These are phyloP conservation scores for Pseudonitzschia multiseries DNA, from an alignment of 108 stramenopile genomes.

Conservation along the genomic window DNA sequence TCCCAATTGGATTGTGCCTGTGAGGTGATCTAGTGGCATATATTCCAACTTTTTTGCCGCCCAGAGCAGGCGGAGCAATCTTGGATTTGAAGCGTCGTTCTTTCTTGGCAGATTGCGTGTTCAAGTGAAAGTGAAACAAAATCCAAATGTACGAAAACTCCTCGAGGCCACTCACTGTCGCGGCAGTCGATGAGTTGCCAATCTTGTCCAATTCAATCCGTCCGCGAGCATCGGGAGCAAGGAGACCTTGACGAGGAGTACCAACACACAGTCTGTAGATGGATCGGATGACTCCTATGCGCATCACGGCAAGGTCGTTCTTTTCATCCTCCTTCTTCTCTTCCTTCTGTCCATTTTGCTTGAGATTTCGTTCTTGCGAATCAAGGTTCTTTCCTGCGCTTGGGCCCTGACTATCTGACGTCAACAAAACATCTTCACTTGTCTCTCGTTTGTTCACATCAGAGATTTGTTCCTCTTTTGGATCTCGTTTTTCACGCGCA, in stretches of 20 bases:
- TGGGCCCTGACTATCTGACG: neutral
- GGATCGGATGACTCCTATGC: constrained; percentile 71
- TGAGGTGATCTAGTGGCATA: constrained; percentile 97
- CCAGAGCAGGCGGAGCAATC: constrained; percentile 81
- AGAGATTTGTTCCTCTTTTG: neutral
- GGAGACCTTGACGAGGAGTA: constrained; percentile 87
- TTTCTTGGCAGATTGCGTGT: constrained; percentile 67
- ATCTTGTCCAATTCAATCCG: constrained; percentile 55
- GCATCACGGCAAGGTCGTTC: constrained; percentile 37
- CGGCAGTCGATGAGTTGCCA: constrained; percentile 37
- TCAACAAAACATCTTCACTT: neutral
- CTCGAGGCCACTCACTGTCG: constrained; percentile 60
- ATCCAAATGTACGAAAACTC: constrained; percentile 93
- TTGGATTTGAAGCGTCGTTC: constrained; percentile 62
- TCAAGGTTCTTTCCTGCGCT: neutral
- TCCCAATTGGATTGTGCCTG: constrained; percentile 93
- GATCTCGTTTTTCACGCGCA: neutral
- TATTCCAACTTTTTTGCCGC: constrained; percentile 91
- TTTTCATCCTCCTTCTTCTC: constrained; percentile 1
- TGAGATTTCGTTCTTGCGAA: neutral
- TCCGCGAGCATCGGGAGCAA: constrained; percentile 77
- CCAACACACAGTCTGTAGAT: constrained; percentile 87
- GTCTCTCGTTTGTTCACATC: neutral
- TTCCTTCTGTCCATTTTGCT: neutral
- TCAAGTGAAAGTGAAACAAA: constrained; percentile 95